These are phyloP conservation scores for Fragaria nilgerrensis DNA, from an alignment of 306 rosid genomes.

Conservation along the genomic window DNA sequence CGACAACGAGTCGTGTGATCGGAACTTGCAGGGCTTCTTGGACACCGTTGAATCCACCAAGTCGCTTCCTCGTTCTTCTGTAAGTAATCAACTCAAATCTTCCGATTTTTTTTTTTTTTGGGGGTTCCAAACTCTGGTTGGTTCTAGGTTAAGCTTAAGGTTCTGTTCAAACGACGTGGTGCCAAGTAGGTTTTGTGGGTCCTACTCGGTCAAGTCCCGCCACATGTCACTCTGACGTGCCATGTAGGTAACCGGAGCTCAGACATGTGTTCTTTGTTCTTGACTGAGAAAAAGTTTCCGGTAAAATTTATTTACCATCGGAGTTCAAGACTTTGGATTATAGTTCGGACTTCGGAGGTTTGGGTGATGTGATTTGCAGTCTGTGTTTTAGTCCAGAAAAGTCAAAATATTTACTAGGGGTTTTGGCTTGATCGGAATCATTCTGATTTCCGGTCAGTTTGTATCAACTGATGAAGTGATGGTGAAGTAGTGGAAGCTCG, in stretches of 20 bases:
- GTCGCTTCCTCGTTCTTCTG: constrained; percentile 74
- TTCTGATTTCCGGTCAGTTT: background rate
- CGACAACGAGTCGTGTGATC: constrained; percentile 59
- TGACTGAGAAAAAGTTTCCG: background rate
- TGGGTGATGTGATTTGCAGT: too few relatives aligned
- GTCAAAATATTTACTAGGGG: background rate
- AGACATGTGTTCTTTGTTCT: background rate
- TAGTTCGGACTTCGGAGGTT: background rate
- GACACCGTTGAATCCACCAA: constrained; percentile 51
- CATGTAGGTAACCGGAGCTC: background rate
- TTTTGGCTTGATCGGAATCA: background rate
- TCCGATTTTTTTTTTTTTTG: background rate
- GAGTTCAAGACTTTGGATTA: background rate
- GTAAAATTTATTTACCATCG: background rate
- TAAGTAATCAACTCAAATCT: constrained; percentile 28
- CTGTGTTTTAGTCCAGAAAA: background rate
- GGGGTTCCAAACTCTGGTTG: background rate
- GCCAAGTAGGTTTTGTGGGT: constrained; percentile 3
- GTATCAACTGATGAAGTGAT: background rate
- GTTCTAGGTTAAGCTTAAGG: background rate
- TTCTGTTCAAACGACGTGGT: background rate
- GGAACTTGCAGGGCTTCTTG: constrained; percentile 54
- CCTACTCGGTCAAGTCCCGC: background rate
- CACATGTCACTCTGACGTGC: constrained; percentile 9
- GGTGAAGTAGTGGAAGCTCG: background rate